A percentile compares a stretch with the other conserved stretches of the same genome.
Evolutionary conservation across 257 asterid species (phyloP).

Genomic region (Henckelia pumila): DNA sequence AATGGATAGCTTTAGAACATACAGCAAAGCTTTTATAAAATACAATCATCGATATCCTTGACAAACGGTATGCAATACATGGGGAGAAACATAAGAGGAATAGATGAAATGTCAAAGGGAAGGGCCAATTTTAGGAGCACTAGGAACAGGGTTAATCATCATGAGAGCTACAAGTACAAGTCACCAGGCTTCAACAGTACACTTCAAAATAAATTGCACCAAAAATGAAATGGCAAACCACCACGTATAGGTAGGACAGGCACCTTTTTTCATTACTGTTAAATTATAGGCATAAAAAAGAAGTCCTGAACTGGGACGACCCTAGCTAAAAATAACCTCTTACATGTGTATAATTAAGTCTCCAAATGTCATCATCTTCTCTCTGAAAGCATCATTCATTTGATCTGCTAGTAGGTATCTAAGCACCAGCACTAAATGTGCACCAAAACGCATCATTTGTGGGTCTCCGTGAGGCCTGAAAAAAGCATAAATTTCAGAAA

Average conservation of each 20-base stretch:
- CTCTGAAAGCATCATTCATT: constrained; percentile 74
- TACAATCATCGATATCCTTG: no score
- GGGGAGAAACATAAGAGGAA: background rate
- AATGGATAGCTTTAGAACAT: no score
- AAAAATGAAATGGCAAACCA: background rate
- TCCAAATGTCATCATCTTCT: constrained; percentile 86
- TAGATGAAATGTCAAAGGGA: background rate
- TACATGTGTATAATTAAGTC: constrained; percentile 94
- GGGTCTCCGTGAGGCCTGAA: constrained; percentile 99
- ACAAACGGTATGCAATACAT: no score
- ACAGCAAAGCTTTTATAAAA: no score
- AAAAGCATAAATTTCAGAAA: constrained; percentile 27
- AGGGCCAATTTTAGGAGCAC: background rate
- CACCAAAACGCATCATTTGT: constrained; percentile 98
- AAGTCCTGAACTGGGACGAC: constrained; percentile 18
- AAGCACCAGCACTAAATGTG: constrained; percentile 92
- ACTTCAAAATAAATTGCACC: constrained; percentile 4
- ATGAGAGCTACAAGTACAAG: background rate
- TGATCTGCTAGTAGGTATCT: constrained; percentile 78
- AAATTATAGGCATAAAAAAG: constrained; percentile 16
- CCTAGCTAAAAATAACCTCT: constrained; percentile 32
- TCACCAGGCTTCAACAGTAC: constrained; percentile 7
- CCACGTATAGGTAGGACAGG: background rate
- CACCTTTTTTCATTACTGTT: background rate
- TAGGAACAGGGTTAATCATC: background rate